Evolutionary conservation across 2,329 filamentous ascomycete species (phyloP).

Genomic region (Beauveria sp.): DNA sequence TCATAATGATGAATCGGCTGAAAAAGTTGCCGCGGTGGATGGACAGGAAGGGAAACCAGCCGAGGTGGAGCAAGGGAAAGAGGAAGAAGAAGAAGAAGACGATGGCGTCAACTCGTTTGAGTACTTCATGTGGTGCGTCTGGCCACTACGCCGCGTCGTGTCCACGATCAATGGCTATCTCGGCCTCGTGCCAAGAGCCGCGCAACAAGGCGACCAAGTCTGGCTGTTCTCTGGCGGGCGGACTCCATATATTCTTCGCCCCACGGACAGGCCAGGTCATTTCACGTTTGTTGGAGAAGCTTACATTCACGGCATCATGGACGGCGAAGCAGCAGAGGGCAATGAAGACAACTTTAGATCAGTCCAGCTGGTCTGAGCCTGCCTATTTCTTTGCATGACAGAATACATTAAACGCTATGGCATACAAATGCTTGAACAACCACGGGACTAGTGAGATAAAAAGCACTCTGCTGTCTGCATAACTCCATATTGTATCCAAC

Average conservation of each 20-base stretch:
- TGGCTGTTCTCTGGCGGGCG: constrained; percentile 10
- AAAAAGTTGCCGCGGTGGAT: neutral
- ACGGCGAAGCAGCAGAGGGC: constrained; percentile 5
- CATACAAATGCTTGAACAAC: neutral
- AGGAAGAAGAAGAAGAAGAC: neutral
- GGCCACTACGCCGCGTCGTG: constrained; percentile 6
- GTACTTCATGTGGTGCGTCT: constrained; percentile 9
- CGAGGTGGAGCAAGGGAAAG: too few relatives aligned
- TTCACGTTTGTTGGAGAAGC: constrained; percentile 2
- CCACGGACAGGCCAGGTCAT: neutral
- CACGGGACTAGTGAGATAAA: too few relatives aligned
- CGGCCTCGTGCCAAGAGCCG: constrained; percentile 1
- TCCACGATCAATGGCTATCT: constrained; percentile 9
- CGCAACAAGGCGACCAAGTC: constrained; percentile 7
- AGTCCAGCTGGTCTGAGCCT: neutral
- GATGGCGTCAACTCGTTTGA: constrained; percentile 1
- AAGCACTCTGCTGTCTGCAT: neutral
- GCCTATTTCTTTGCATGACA: neutral
- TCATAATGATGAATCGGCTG: neutral
- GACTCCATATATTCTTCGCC: constrained; percentile 5
- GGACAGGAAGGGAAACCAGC: neutral
- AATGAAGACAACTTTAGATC: neutral
- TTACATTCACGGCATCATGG: constrained; percentile 9
- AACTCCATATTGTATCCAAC: neutral
- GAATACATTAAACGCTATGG: neutral